Conservation (phyloP, 1,284 basidiomycete genomes). For the Takashimella koratensis region DNA sequence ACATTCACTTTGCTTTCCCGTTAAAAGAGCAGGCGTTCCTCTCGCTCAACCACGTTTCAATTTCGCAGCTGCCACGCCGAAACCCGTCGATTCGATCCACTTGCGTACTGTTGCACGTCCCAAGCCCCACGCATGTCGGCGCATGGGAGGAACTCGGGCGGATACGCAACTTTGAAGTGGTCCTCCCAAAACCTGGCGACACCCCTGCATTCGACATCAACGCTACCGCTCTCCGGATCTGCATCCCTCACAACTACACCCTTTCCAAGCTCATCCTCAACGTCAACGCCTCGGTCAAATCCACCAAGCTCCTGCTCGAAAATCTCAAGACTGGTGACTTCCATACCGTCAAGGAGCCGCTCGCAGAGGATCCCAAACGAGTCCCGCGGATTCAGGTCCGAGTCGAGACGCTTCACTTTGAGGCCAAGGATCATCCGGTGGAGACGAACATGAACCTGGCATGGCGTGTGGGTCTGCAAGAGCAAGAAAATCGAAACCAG, state of each 20-base stretch:
- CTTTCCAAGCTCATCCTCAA: slow-evolving; percentile 71
- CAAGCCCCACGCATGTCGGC: slow-evolving; percentile 43
- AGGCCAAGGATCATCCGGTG: slow-evolving; percentile 84
- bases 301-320: slow-evolving; percentile 60
- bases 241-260: slow-evolving; percentile 75
- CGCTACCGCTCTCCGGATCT: slow-evolving; percentile 65
- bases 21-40: slow-evolving; percentile 41
- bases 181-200: slow-evolving; percentile 32
- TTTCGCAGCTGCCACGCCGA: slow-evolving; percentile 21
- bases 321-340: slow-evolving; percentile 30
- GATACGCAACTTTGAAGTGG: slow-evolving; percentile 59
- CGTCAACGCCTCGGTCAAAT: slow-evolving; percentile 62
- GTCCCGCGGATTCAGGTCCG: slow-evolving; percentile 65
- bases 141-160: slow-evolving; percentile 77
- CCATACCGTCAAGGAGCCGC: slow-evolving; percentile 53
- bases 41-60: slow-evolving; percentile 20
- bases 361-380: slow-evolving; percentile 65
- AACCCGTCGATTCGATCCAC: slow-evolving; percentile 38
- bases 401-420: slow-evolving; percentile 63
- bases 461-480: slow-evolving; percentile 71
- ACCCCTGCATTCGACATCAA: slow-evolving; percentile 21
- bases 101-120: slow-evolving; percentile 51
- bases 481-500: slow-evolving; percentile 68
- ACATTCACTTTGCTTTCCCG: slow-evolving; percentile 42
- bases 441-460: slow-evolving; percentile 77